These are phyloP conservation scores for Thalassiosira mediterranea DNA, from an alignment of 352 stramenopile species.

Conservation along the genomic window DNA sequence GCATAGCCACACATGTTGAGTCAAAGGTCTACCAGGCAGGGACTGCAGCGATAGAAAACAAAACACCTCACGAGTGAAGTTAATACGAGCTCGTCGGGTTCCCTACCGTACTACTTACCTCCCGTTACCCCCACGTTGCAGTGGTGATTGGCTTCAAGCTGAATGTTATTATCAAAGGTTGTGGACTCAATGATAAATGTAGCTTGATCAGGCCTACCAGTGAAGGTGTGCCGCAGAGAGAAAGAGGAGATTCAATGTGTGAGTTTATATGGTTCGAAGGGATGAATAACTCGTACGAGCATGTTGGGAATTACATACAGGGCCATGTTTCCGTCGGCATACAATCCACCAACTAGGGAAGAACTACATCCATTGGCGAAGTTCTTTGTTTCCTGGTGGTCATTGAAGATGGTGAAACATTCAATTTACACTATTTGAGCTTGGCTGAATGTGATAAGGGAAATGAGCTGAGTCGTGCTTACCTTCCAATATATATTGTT, in stretches of 20 bases:
- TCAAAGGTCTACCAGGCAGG: no score
- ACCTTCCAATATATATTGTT: slow-evolving; percentile 66
- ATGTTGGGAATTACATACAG: slow-evolving; percentile 22
- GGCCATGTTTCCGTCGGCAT: slow-evolving; percentile 60
- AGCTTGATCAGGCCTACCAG: slow-evolving; percentile 50
- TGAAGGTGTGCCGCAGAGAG: not conserved
- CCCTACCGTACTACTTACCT: no score
- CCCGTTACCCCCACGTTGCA: slow-evolving; percentile 69
- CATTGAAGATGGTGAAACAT: not conserved
- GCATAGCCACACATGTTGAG: no score
- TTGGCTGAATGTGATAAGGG: no score
- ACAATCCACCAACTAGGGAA: slow-evolving; percentile 52
- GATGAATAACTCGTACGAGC: no score
- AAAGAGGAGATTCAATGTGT: no score
- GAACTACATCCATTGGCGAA: slow-evolving; percentile 64
- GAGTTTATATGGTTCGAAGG: no score
- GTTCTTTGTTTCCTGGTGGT: slow-evolving; percentile 32
- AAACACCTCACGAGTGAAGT: no score
- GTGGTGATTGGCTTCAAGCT: slow-evolving; percentile 70
- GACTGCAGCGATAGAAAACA: no score
- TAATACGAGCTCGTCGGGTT: no score
- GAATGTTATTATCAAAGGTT: slow-evolving; percentile 43
- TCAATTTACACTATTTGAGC: no score
- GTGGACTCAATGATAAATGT: slow-evolving; percentile 72
- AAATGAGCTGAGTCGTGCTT: no score